These are phyloP conservation scores for Astragalus glycyphyllos DNA, from an alignment of 306 rosid genomes.

Conservation along the genomic window DNA sequence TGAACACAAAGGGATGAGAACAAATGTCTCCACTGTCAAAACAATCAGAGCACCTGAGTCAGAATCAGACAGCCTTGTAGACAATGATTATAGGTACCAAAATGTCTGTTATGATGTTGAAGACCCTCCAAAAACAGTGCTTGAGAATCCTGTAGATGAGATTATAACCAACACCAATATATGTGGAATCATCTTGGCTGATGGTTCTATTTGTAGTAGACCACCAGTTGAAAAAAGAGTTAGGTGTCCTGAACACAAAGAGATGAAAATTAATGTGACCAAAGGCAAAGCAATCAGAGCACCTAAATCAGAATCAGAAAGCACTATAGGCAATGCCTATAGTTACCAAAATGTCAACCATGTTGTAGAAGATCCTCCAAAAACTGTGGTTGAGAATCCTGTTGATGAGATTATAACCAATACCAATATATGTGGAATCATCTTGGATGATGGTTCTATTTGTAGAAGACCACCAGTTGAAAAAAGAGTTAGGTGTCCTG, in stretches of 20 bases:
- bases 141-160: no score
- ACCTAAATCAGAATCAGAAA: constrained; percentile 41
- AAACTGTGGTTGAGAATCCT: constrained; percentile 23
- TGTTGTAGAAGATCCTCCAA: constrained; percentile 39
- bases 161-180: no score
- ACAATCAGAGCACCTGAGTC: constrained; percentile 34
- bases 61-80: constrained; percentile 25
- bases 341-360: constrained; percentile 36
- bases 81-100: constrained; percentile 29
- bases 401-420: constrained; percentile 39
- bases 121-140: no score
- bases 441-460: constrained; percentile 66
- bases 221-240: constrained; percentile 66
- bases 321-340: constrained; percentile 14
- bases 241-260: constrained; percentile 81
- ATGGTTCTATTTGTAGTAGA: constrained; percentile 65
- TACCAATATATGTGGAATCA: constrained; percentile 62
- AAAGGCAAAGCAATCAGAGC: constrained; percentile 22
- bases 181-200: constrained; percentile 65
- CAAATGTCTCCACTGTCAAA: constrained; percentile 22
- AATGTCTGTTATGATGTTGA: neutral
- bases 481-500: constrained; percentile 78
- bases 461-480: constrained; percentile 58
- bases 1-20: constrained; percentile 76
- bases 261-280: constrained; percentile 49